Percentiles rank a stretch among this genome's conserved stretches.
phyloP scores from a whole-genome alignment of 2,329 filamentous ascomycete species.

The Colletotrichum coccodes region DNA sequence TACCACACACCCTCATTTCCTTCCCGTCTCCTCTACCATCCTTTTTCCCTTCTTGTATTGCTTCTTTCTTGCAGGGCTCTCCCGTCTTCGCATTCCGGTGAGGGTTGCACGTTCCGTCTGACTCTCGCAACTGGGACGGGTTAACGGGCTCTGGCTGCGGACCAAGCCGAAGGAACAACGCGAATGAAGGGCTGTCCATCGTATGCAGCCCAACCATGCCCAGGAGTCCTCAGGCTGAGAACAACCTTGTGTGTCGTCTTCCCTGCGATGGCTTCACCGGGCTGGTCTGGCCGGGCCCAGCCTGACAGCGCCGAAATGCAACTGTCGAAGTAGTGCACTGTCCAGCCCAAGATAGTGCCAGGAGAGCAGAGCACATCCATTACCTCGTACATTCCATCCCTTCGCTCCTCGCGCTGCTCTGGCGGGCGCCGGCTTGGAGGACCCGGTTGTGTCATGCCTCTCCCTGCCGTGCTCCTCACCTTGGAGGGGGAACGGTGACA shows the following conservation, averaged over 20 bases:
- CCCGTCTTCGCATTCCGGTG: slow-evolving; percentile 15
- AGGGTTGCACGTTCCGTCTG: slow-evolving; percentile 6
- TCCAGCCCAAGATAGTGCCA: slow-evolving; percentile 10
- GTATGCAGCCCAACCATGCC: slow-evolving; percentile 1
- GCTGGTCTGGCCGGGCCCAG: slow-evolving; percentile 8
- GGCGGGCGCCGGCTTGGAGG: slow-evolving; percentile 16
- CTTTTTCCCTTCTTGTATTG: slow-evolving; percentile 11
- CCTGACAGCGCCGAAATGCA: slow-evolving; percentile 14
- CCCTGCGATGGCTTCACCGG: slow-evolving; percentile 23
- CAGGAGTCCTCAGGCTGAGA: neutral
- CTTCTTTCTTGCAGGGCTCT: slow-evolving; percentile 28
- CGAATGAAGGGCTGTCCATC: slow-evolving; percentile 9
- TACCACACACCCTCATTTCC: neutral
- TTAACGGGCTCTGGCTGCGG: slow-evolving; percentile 1
- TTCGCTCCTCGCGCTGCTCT: slow-evolving; percentile 12
- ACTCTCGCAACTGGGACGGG: slow-evolving; percentile 2
- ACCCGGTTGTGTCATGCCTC: slow-evolving; percentile 11
- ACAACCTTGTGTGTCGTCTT: slow-evolving; percentile 16
- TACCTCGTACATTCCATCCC: slow-evolving; percentile 26
- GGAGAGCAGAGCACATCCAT: neutral
- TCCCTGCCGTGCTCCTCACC: slow-evolving; percentile 31
- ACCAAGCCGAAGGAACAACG: slow-evolving; percentile 11
- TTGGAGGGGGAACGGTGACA: slow-evolving; percentile 15
- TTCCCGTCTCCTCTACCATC: neutral
- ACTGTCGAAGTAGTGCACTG: neutral